Percentiles rank a stretch among this genome's conserved stretches.
These are phyloP conservation scores for Ustilago hordei DNA, from an alignment of 1,284 basidiomycete species.

Conservation along the genomic window DNA sequence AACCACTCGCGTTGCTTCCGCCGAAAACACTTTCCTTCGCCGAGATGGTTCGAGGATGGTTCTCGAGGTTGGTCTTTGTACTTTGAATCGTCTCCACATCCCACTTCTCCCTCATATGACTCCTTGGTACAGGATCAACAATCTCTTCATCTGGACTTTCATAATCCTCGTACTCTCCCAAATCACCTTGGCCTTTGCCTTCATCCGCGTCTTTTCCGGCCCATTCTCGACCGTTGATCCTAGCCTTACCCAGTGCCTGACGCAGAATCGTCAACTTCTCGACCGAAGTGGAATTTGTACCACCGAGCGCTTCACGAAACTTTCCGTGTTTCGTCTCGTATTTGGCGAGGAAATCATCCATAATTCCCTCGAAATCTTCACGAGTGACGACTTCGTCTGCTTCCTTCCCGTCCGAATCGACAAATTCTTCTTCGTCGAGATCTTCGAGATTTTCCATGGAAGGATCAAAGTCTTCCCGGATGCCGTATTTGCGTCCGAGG, in stretches of 20 bases:
- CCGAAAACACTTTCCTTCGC: conserved; percentile 58
- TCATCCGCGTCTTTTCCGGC: conserved; percentile 56
- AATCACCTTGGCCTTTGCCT: conserved; percentile 71
- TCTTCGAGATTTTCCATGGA: conserved; percentile 78
- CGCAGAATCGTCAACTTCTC: conserved; percentile 75
- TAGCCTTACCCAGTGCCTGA: conserved; percentile 58
- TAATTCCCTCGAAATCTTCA: conserved; percentile 90
- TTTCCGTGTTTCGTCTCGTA: conserved; percentile 90
- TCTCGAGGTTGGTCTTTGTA: conserved; percentile 68
- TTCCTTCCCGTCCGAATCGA: conserved; percentile 70
- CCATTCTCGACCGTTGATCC: conserved; percentile 53
- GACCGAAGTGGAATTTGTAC: conserved; percentile 72
- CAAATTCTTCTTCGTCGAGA: conserved; percentile 66
- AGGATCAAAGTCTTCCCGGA: conserved; percentile 73
- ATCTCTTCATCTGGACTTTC: conserved; percentile 74
- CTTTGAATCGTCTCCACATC: conserved; percentile 67
- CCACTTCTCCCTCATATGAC: conserved; percentile 64
- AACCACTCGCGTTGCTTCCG: conserved; percentile 36
- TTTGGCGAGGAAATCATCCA: conserved; percentile 92
- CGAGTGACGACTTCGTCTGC: conserved; percentile 77
- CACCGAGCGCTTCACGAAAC: conserved; percentile 75
- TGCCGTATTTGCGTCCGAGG: conserved; percentile 72
- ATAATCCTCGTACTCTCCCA: conserved; percentile 84
- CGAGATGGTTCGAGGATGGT: conserved; percentile 64
- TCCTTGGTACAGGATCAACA: conserved; percentile 38